Conservation (phyloP, 192 early-diverging fungal species). For the Chytriomyces confervae region DNA sequence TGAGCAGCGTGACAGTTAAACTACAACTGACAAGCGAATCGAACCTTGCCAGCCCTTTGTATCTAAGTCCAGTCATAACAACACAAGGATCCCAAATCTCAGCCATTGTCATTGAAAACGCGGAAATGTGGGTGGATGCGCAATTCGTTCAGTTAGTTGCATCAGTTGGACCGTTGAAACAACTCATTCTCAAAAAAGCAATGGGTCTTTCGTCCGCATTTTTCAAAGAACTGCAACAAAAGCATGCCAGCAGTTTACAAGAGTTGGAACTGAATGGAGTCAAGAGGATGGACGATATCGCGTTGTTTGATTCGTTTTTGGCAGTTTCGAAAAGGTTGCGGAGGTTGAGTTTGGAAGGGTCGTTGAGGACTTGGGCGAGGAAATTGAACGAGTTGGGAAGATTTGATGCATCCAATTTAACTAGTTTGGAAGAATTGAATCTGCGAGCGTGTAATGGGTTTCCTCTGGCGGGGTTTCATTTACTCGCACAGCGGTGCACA, state of each 20-base stretch:
- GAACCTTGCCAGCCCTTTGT: background rate
- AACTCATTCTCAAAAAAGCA: background rate
- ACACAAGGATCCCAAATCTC: background rate
- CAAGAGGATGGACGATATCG: constrained; percentile 5
- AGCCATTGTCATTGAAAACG: background rate
- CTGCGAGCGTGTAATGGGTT: background rate
- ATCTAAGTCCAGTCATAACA: background rate
- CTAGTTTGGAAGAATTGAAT: background rate
- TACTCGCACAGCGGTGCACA: too few relatives aligned
- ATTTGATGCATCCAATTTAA: background rate
- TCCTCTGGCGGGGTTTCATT: background rate
- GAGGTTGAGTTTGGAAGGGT: background rate
- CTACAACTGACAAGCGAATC: background rate
- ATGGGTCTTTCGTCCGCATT: constrained; percentile 6
- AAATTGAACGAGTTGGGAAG: background rate
- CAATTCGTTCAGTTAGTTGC: background rate
- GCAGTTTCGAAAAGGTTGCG: background rate
- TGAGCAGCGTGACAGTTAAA: background rate
- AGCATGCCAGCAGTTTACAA: background rate
- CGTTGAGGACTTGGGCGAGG: background rate
- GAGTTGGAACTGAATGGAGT: background rate
- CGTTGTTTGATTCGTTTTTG: background rate
- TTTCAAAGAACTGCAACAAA: background rate
- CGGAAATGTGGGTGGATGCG: constrained; percentile 20
- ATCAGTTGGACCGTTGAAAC: background rate